Conservation (phyloP, 73 alveolate genomes). For the Blepharisma stoltei region DNA sequence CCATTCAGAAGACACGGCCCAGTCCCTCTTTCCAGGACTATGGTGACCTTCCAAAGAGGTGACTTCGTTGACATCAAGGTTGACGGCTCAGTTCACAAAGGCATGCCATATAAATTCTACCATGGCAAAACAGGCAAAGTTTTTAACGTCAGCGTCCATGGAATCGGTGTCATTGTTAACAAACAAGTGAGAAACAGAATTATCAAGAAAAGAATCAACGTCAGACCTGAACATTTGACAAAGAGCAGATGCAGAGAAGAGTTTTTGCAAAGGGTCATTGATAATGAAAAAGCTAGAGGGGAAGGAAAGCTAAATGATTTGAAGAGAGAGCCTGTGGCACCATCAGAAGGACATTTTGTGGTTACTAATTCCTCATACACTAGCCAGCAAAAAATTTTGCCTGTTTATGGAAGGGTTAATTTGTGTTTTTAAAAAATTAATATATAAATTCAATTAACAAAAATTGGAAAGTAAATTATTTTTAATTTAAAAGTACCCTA, state of each 20-base stretch:
- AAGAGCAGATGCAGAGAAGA: conserved; percentile 91
- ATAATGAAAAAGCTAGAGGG: conserved; percentile 65
- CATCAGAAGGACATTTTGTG: too few species aligned
- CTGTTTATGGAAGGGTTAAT: too few species aligned
- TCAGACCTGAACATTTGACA: conserved; percentile 88
- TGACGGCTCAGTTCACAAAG: conserved; percentile 88
- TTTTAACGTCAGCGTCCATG: conserved; percentile 75
- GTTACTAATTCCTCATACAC: too few species aligned
- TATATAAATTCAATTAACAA: too few species aligned
- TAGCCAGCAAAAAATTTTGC: too few species aligned
- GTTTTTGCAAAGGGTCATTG: conserved; percentile 91
- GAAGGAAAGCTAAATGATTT: conserved; percentile 45
- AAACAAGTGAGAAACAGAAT: conserved; percentile 80
- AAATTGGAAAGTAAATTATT: too few species aligned
- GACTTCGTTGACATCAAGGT: conserved; percentile 86
- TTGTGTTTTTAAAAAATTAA: too few species aligned
- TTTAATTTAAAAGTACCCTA: too few species aligned
- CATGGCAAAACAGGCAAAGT: conserved; percentile 92
- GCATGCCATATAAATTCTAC: conserved; percentile 82
- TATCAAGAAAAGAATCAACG: conserved; percentile 85
- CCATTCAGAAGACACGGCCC: conserved; percentile 49
- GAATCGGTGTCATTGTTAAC: conserved; percentile 77
- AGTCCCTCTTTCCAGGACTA: conserved; percentile 56
- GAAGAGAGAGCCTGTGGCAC: too few species aligned
- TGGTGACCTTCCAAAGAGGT: conserved; percentile 65